These are phyloP conservation scores for Arachnomyces sp. DNA, from an alignment of 2,329 filamentous ascomycete genomes.

Conservation along the genomic window DNA sequence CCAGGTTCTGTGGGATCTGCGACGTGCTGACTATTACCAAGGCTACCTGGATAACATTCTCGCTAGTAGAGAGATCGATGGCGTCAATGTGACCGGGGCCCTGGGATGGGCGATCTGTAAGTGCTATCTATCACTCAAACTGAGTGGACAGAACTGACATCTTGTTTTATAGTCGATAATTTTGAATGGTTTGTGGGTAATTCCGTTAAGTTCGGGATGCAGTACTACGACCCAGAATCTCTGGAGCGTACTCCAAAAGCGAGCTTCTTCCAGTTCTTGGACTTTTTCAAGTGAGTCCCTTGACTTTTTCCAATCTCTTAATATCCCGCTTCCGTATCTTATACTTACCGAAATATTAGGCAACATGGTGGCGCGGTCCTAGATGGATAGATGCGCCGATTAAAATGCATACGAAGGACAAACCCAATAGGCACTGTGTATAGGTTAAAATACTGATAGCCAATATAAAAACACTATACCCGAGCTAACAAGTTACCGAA, in stretches of 20 bases:
- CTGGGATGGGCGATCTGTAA: conserved; percentile 32
- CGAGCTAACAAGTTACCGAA: too few species aligned
- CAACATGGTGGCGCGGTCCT: too few species aligned
- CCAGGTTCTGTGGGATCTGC: conserved; percentile 34
- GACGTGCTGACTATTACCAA: conserved; percentile 36
- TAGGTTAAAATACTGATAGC: too few species aligned
- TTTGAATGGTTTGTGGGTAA: conserved; percentile 35
- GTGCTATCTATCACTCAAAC: too few species aligned
- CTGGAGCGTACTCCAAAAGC: conserved; percentile 36
- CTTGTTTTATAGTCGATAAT: conserved; percentile 34
- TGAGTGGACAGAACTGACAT: too few species aligned
- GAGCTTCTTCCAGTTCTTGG: conserved; percentile 35
- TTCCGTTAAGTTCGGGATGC: conserved; percentile 32
- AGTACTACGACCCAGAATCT: conserved; percentile 37
- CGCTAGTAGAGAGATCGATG: conserved; percentile 28
- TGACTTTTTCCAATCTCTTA: too few species aligned
- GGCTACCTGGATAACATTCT: conserved; percentile 36
- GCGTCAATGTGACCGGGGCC: conserved; percentile 36
- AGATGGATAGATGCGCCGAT: too few species aligned
- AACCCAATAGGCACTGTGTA: too few species aligned
- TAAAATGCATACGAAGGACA: too few species aligned
- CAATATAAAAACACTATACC: too few species aligned
- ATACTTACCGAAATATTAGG: too few species aligned
- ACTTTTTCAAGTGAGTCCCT: conserved; percentile 29
- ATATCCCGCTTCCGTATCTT: too few species aligned